Percentiles rank a stretch among this genome's conserved stretches.
These are phyloP conservation scores for Paraphaeosphaeria sporulosa DNA, from an alignment of 2,329 filamentous ascomycete species.

Conservation along the genomic window DNA sequence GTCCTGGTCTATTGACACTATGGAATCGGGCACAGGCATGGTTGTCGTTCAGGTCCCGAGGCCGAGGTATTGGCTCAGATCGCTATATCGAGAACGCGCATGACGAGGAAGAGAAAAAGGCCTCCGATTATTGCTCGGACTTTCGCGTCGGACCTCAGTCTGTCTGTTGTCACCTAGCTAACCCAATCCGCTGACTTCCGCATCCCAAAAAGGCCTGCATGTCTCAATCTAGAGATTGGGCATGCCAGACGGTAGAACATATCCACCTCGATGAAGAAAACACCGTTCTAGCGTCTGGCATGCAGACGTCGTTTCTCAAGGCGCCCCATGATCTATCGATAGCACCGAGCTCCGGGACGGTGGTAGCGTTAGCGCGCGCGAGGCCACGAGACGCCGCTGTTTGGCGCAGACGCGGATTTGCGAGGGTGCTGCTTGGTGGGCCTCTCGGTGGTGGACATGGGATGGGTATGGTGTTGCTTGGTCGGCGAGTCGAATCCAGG, in stretches of 20 bases:
- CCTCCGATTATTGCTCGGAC: background rate
- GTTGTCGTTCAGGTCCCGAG: too few species aligned
- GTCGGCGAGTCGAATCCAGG: background rate
- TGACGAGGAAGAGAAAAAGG: background rate
- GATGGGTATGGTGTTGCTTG: too few species aligned
- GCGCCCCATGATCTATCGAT: conserved; percentile 3
- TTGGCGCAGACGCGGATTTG: conserved; percentile 5
- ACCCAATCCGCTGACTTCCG: background rate
- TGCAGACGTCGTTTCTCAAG: background rate
- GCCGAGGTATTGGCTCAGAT: too few species aligned
- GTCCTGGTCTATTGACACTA: too few species aligned
- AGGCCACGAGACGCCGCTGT: conserved; percentile 4
- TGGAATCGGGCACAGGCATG: too few species aligned
- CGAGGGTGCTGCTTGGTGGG: background rate
- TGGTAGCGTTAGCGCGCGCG: conserved; percentile 8
- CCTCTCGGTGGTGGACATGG: background rate
- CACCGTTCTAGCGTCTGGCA: background rate
- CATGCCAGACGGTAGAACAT: background rate
- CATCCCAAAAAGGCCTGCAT: background rate
- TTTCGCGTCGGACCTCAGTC: background rate
- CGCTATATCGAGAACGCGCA: background rate
- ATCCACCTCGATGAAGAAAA: background rate
- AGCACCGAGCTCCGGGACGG: background rate
- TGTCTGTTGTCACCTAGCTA: background rate
- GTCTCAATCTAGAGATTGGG: conserved; percentile 1